Base-by-base conservation (phyloP, 805 yeast genomes). In the Kuraishia molischiana region DNA sequence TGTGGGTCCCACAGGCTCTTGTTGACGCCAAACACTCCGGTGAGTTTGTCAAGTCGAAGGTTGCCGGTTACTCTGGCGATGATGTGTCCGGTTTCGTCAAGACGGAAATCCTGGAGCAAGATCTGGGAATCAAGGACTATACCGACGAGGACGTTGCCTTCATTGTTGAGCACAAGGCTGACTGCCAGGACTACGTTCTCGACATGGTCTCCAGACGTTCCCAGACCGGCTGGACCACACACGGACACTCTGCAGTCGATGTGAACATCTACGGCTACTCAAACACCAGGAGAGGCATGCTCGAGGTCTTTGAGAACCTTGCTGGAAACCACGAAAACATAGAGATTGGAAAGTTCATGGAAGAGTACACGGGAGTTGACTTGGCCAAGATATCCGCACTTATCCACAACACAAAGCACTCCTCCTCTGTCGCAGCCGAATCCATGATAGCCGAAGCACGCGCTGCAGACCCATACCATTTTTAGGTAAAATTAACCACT, bases 181-280 rank as follows among this genome's bases (percentile, higher is more conserved):
- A 52, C 30, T 51, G 67, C 14, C 61, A 56, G 42, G 76, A 76
- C 42, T 60, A 67, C 29, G 57, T 86, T 40, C 81, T 84, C 51
- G 68, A 77, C 39, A 72, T 89, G 72, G 72, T 86, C 9, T 82
- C 95, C 1, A 51, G 61, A n/a, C 74, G 95, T 45, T 86, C 97
- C 0, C 83, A 83, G 57, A 75, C 86, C 14, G 97, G 96, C n/a
- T 89, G 96, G 95, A 70, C 95, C 8, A 89, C 97, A 0, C 95
- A 86, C 51, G 97, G 97, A 22, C 97, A 89, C 58, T 79, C 95
- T 17, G 96, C 95, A 0, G 96, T 89, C 13, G 97, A 89, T 58
- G 95, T 89, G 28, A 89, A 90, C 52, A 83, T 90, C 35, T 89
- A 89, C 54, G 95, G 82, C 0, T 72, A 79, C 54, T 71, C 87